Percentiles rank a stretch among this genome's conserved stretches.
Conservation (phyloP, 139 green algal genomes). For the Tetraselmis chui region DNA sequence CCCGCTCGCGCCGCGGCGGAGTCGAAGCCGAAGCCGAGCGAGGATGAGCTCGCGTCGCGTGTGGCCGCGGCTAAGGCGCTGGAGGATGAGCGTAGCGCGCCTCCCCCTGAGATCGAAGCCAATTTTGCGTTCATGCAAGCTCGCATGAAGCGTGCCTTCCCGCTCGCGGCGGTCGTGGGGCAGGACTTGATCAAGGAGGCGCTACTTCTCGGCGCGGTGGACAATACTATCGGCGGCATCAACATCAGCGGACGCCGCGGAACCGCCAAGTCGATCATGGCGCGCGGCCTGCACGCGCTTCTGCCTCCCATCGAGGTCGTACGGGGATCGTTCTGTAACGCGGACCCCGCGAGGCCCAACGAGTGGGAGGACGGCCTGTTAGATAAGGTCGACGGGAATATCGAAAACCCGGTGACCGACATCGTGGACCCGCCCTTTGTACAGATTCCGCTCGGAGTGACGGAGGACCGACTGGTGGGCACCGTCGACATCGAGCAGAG, state of each 20-base stretch:
- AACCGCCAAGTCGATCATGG: constrained; percentile 93
- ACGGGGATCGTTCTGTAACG: constrained; percentile 83
- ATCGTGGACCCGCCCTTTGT: constrained; percentile 83
- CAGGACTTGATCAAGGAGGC: constrained; percentile 95
- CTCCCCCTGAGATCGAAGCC: not conserved
- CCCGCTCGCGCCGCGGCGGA: not conserved
- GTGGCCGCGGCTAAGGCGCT: not conserved
- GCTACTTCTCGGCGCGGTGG: constrained; percentile 93
- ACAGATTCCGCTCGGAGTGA: constrained; percentile 96
- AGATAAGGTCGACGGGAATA: constrained; percentile 38
- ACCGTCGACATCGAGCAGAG: constrained; percentile 98
- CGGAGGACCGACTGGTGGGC: constrained; percentile 95
- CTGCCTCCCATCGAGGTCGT: constrained; percentile 97
- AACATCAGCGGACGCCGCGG: constrained; percentile 85
- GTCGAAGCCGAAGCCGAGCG: not conserved
- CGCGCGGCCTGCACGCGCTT: constrained; percentile 86
- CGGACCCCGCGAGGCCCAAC: constrained; percentile 78
- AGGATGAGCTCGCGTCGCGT: not conserved
- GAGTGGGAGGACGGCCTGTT: constrained; percentile 80
- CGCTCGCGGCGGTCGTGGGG: constrained; percentile 78
- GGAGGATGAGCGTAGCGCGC: not conserved
- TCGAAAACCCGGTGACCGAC: constrained; percentile 28
- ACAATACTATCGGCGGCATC: constrained; percentile 85
- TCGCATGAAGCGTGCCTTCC: constrained; percentile 55
- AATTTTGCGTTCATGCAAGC: not conserved